Base-by-base conservation (phyloP, 2,329 filamentous ascomycete genomes). In the Diaporthe batatas region DNA sequence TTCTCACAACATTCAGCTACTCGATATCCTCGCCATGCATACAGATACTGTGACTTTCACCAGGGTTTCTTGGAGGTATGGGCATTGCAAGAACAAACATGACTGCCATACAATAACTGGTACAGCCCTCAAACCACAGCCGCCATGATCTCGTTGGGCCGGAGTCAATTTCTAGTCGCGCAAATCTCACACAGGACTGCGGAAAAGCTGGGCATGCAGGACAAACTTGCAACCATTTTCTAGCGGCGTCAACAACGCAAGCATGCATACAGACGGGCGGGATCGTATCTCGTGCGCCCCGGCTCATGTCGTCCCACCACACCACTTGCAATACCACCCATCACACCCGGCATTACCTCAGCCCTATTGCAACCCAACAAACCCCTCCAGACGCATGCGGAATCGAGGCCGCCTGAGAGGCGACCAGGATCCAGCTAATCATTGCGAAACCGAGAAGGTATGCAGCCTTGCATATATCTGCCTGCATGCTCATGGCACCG, bases 361-460 rank as follows among this genome's bases (percentile, higher is more conserved):
- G 59, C 59, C 59, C 59, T 64, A 53, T 18, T 65, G 32, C 62
- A 25, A 67, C 29, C 29, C 62, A 25, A 25, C 29, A 21, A 36
- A 2, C 32, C 21, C 4, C 23, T 23, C 42, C 4, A 18, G 25
- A 11, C 2, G 3, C 6, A 39, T 6, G 55, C 55, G 18, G n/a
- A 29, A 14, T 25, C 57, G 18, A 42, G 39, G 39, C 39, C 39
- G 39, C 39, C 25, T 2, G 18, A 18, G n/a, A 49, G 29, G 16
- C 39, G 39, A 25, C 23, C 7, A 1, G 2, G 3, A 0, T 12
- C 32, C n/a, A 39, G 12, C 47, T n/a, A 65, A 49, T 49, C 1
- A 16, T 16, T 18, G 6, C n/a, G 14, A 42, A 39, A 3, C 36
- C 12, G 36, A 11, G 4, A 6, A 10, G 23, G 44, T 39, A 21